Evolutionary conservation across 2,329 filamentous ascomycete species (phyloP).

Genomic region (Fusarium proliferatum): DNA sequence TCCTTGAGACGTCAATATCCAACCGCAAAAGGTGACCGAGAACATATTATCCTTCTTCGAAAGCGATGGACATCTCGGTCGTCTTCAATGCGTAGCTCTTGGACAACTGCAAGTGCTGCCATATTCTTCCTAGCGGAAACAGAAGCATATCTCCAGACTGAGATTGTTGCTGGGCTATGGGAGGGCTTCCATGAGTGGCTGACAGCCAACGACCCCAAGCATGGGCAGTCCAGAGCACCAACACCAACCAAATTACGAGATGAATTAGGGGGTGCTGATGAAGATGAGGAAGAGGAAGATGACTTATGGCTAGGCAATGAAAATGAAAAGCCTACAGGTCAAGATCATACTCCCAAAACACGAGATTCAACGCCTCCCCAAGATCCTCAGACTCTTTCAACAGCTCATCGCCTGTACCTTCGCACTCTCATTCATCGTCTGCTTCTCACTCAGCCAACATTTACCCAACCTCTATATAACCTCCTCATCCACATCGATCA

Average conservation of each 20-base stretch:
- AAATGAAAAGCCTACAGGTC: slow-evolving; percentile 1
- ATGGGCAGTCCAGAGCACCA: slow-evolving; percentile 37
- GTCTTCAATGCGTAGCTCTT: slow-evolving; percentile 80
- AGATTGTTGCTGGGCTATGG: slow-evolving; percentile 86
- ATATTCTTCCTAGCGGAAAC: slow-evolving; percentile 91
- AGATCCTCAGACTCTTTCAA: slow-evolving; percentile 86
- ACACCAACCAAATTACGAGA: slow-evolving; percentile 37
- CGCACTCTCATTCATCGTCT: slow-evolving; percentile 73
- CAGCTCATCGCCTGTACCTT: slow-evolving; percentile 83
- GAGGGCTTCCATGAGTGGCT: slow-evolving; percentile 83
- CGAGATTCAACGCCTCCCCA: slow-evolving; percentile 54
- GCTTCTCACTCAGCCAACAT: slow-evolving; percentile 71
- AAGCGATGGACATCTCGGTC: slow-evolving; percentile 72
- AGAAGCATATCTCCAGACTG: slow-evolving; percentile 88
- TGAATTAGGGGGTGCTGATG: slow-evolving; percentile 7
- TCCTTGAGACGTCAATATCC: slow-evolving; percentile 82
- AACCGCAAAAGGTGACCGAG: slow-evolving; percentile 71
- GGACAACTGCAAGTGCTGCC: slow-evolving; percentile 89
- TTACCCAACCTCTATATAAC: slow-evolving; percentile 72
- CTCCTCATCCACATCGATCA: slow-evolving; percentile 82
- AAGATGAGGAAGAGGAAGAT: slow-evolving; percentile 36
- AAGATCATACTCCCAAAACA: slow-evolving; percentile 41
- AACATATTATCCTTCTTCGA: slow-evolving; percentile 70
- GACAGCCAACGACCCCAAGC: slow-evolving; percentile 55
- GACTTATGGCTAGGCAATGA: slow-evolving; percentile 46